A percentile compares a stretch with the other conserved stretches of the same genome.
These are phyloP conservation scores for Cantharellus anzutake DNA, from an alignment of 768 basidiomycete genomes.

Conservation along the genomic window DNA sequence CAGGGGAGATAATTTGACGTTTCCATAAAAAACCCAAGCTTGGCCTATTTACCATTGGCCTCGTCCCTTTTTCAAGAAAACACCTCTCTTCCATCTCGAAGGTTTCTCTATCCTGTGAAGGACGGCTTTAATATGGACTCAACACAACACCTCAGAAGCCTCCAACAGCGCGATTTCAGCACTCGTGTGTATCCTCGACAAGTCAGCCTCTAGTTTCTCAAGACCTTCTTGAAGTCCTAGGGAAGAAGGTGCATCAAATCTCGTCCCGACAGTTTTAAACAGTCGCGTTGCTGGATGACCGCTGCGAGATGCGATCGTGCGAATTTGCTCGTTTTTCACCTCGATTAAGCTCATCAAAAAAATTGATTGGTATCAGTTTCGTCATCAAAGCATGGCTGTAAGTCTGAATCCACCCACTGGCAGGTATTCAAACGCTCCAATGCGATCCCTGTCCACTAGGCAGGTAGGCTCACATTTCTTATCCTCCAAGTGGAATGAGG, in stretches of 20 bases:
- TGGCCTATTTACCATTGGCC: no score
- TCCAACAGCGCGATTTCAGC: constrained; percentile 40
- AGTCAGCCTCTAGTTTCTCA: constrained; percentile 34
- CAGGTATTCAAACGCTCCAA: neutral
- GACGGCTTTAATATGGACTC: neutral
- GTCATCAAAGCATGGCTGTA: constrained; percentile 30
- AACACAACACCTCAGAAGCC: neutral
- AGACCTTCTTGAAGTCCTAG: constrained; percentile 38
- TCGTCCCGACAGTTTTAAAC: neutral
- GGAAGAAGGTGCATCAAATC: neutral
- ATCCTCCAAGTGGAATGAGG: constrained; percentile 20
- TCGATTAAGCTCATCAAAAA: constrained; percentile 23
- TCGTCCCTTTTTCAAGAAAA: no score
- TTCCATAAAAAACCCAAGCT: no score
- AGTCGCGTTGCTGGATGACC: constrained; percentile 41
- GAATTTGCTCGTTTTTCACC: constrained; percentile 38
- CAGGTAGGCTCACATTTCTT: constrained; percentile 27
- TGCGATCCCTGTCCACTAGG: no score
- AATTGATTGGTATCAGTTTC: neutral
- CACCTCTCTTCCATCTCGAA: no score
- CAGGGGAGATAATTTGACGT: no score
- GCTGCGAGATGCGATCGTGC: constrained; percentile 40
- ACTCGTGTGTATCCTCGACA: constrained; percentile 33
- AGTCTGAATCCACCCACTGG: constrained; percentile 17
- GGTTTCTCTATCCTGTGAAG: neutral